Percentiles rank a stretch among this genome's conserved stretches.
phyloP scores from a whole-genome alignment of 768 basidiomycete species.

The Infundibulicybe gibba region DNA sequence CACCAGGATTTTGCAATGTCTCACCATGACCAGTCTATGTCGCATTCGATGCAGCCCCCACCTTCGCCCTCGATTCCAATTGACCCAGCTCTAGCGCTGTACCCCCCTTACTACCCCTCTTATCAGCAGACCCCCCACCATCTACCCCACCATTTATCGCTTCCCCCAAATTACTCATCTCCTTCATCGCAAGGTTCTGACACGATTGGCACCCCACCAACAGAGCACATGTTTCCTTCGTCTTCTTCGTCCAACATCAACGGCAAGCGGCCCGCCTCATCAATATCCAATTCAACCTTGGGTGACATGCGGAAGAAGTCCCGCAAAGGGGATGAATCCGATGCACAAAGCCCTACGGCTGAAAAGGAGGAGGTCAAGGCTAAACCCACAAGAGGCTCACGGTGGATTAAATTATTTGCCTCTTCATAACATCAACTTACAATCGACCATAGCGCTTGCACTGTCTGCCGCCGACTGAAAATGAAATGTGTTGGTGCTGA shows the following conservation, averaged over 20 bases:
- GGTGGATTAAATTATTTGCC: constrained; percentile 39
- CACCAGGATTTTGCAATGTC: constrained; percentile 39
- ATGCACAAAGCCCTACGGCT: constrained; percentile 45
- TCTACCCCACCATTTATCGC: constrained; percentile 50
- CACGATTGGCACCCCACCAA: constrained; percentile 68
- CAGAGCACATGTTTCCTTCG: constrained; percentile 50
- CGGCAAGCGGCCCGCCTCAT: constrained; percentile 65
- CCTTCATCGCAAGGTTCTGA: constrained; percentile 82
- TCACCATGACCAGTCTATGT: constrained; percentile 34
- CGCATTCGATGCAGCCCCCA: constrained; percentile 48
- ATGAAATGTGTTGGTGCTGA: constrained; percentile 94
- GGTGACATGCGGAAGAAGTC: constrained; percentile 54
- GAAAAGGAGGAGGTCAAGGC: constrained; percentile 68
- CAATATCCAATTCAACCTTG: constrained; percentile 32
- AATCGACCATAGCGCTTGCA: constrained; percentile 71
- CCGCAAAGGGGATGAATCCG: constrained; percentile 59
- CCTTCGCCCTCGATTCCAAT: constrained; percentile 63
- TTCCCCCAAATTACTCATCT: constrained; percentile 63
- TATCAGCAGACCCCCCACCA: constrained; percentile 48
- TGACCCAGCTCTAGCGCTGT: constrained; percentile 68
- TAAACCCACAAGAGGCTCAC: constrained; percentile 85
- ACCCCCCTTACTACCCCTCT: constrained; percentile 60
- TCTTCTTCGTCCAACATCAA: constrained; percentile 43
- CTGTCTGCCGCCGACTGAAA: constrained; percentile 86
- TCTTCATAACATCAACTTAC: neutral